These are phyloP conservation scores for Ettlia oleoabundans DNA, from an alignment of 139 green algal species.

Conservation along the genomic window DNA sequence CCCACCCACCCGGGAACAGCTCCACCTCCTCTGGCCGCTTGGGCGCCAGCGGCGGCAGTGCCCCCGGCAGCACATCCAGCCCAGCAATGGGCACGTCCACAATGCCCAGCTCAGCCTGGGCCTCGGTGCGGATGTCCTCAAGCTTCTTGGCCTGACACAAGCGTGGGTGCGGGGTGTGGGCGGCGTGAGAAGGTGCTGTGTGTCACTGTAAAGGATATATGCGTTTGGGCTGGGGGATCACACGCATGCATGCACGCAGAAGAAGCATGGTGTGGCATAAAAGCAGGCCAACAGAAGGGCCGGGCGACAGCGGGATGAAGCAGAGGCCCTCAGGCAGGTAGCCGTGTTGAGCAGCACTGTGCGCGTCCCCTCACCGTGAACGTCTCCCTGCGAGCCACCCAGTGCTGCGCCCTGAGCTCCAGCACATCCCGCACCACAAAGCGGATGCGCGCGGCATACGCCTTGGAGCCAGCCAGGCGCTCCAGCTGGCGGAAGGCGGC, in stretches of 20 bases:
- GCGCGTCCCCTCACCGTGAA: conserved; percentile 54
- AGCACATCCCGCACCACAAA: conserved; percentile 78
- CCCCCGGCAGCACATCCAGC: conserved; percentile 28
- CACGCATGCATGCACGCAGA: too few species aligned
- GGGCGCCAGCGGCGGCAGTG: conserved; percentile 51
- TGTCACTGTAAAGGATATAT: background rate
- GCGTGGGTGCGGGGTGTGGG: background rate
- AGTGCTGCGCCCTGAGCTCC: conserved; percentile 69
- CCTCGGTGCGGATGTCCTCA: conserved; percentile 84
- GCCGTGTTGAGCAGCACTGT: background rate
- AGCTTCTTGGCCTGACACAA: conserved; percentile 84
- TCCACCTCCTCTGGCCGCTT: conserved; percentile 60
- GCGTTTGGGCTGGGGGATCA: too few species aligned
- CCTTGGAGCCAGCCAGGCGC: conserved; percentile 41
- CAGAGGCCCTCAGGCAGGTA: background rate
- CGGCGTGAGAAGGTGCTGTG: background rate
- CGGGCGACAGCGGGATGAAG: too few species aligned
- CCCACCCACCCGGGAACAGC: conserved; percentile 55
- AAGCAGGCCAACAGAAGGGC: background rate
- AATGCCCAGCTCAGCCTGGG: conserved; percentile 90
- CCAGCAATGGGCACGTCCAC: conserved; percentile 56
- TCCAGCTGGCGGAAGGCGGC: conserved; percentile 58
- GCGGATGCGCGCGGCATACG: conserved; percentile 53
- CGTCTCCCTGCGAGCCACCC: conserved; percentile 63
- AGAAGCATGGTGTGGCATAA: too few species aligned